These are phyloP conservation scores for Syzygium malaccense DNA, from an alignment of 441 rosid species.

Conservation along the genomic window DNA sequence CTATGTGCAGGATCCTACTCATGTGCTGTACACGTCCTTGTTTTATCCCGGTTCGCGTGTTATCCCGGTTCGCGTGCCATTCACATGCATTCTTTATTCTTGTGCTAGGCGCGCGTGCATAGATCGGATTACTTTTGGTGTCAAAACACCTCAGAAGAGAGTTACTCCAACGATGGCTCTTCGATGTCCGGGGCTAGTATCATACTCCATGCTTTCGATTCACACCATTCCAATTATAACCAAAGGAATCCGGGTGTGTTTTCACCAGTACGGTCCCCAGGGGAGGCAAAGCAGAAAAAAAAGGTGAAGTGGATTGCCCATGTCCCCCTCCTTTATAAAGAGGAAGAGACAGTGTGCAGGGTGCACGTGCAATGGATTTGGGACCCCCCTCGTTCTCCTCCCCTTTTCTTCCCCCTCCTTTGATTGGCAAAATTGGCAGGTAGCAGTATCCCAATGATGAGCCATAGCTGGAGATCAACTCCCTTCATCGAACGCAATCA, in stretches of 20 bases:
- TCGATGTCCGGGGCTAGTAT: not conserved
- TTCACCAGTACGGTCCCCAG: not conserved
- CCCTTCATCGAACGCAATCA: not conserved
- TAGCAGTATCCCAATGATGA: not conserved
- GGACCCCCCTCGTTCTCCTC: not conserved
- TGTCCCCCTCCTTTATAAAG: not conserved
- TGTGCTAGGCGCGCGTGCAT: too few species aligned
- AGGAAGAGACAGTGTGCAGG: not conserved
- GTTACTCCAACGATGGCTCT: not conserved
- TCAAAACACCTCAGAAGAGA: not conserved
- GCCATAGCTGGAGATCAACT: not conserved
- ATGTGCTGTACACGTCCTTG: too few species aligned
- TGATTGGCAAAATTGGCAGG: not conserved
- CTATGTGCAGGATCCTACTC: too few species aligned
- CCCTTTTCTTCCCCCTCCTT: not conserved
- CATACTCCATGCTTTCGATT: not conserved
- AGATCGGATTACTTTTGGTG: too few species aligned
- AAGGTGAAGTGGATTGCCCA: not conserved
- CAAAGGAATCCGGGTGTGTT: not conserved
- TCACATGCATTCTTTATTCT: too few species aligned
- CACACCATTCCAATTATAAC: not conserved
- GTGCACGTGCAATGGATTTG: not conserved
- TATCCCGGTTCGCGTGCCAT: too few species aligned
- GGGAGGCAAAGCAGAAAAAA: not conserved
- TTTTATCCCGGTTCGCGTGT: too few species aligned